Evolutionary conservation across 2,329 filamentous ascomycete genomes (phyloP).

Genomic region (Allantophomopsis lycopodina): DNA sequence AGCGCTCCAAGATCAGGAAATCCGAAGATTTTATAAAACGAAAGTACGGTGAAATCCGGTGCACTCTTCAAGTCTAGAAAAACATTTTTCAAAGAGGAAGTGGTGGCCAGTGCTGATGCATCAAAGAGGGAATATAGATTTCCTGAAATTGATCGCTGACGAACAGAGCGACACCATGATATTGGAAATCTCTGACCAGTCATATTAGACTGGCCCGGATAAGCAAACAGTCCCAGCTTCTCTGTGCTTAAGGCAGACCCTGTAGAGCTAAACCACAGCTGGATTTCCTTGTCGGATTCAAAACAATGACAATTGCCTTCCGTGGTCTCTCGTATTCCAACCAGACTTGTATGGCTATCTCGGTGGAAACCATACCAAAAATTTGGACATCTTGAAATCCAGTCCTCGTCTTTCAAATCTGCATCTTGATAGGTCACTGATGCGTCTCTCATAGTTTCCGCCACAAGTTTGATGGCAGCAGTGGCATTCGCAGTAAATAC

Average conservation of each 20-base stretch:
- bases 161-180: slow-evolving; percentile 44
- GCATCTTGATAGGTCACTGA: slow-evolving; percentile 17
- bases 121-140: slow-evolving; percentile 56
- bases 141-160: slow-evolving; percentile 11
- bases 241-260: slow-evolving; percentile 5
- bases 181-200: slow-evolving; percentile 62
- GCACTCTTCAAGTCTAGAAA: slow-evolving; percentile 33
- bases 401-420: neutral
- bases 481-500: slow-evolving; percentile 86
- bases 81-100: slow-evolving; percentile 57
- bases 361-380: slow-evolving; percentile 73
- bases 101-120: slow-evolving; percentile 65
- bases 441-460: slow-evolving; percentile 56
- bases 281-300: slow-evolving; percentile 34
- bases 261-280: slow-evolving; percentile 24
- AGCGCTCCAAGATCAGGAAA: slow-evolving; percentile 79
- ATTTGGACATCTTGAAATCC: slow-evolving; percentile 14
- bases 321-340: slow-evolving; percentile 65
- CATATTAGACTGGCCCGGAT: slow-evolving; percentile 84
- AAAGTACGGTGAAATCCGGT: slow-evolving; percentile 73
- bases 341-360: slow-evolving; percentile 72
- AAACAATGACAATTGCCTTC: slow-evolving; percentile 44
- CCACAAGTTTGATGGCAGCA: slow-evolving; percentile 70
- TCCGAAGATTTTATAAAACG: slow-evolving; percentile 89
- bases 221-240: slow-evolving; percentile 51